A percentile compares a stretch with the other conserved stretches of the same genome.
These are phyloP conservation scores for Tephrocybe rancida DNA, from an alignment of 768 basidiomycete species.

Conservation along the genomic window DNA sequence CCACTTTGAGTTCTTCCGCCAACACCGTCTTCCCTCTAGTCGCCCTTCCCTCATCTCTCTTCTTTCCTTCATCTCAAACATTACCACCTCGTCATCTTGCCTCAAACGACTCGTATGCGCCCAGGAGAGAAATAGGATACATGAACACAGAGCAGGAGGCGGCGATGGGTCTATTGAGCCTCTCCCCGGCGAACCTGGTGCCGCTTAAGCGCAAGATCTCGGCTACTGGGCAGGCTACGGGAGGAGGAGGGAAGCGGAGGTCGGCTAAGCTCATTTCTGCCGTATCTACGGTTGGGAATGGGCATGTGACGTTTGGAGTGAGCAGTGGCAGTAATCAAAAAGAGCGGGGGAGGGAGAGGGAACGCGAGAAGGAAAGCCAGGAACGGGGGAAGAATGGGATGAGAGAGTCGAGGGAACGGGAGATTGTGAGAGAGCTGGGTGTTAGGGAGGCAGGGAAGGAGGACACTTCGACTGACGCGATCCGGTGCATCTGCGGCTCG, in stretches of 20 bases:
- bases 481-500: conserved; percentile 71
- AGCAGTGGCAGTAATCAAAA: no score
- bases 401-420: not conserved
- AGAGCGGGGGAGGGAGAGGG: not conserved
- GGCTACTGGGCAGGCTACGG: conserved; percentile 20
- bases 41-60: no score
- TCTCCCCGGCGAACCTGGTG: conserved; percentile 18
- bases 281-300: not conserved
- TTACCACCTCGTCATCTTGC: no score
- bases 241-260: not conserved
- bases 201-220: conserved; percentile 14
- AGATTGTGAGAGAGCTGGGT: not conserved
- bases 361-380: not conserved
- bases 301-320: no score
- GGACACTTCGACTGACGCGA: conserved; percentile 26
- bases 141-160: conserved; percentile 43
- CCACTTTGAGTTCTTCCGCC: no score
- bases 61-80: no score
- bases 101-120: no score
- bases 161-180: conserved; percentile 57
- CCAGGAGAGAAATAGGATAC: no score
- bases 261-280: no score
- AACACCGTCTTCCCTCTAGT: no score
- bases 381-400: not conserved
- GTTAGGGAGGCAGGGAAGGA: conserved; percentile 5